phyloP scores from a whole-genome alignment of 768 basidiomycete genomes.

The Kwoniella botswanensis region DNA sequence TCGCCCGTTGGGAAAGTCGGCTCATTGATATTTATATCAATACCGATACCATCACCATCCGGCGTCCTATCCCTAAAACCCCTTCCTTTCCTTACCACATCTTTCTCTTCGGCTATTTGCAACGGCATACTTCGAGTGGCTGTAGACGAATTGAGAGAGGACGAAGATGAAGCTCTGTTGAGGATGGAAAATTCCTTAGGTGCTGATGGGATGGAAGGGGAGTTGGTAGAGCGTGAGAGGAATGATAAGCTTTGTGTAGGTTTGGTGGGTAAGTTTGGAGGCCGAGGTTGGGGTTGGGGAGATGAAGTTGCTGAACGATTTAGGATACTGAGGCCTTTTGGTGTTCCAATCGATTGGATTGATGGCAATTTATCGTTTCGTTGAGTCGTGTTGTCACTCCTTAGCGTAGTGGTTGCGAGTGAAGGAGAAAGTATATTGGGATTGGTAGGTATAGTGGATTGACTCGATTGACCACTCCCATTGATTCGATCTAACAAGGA shows the following conservation, averaged over 20 bases:
- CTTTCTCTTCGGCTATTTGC: constrained; percentile 21
- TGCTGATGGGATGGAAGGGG: neutral
- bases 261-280: neutral
- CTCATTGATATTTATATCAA: neutral
- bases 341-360: neutral
- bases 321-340: constrained; percentile 13
- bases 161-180: constrained; percentile 6
- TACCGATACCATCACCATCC: neutral
- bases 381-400: neutral
- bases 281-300: neutral
- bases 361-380: neutral
- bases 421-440: neutral
- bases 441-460: neutral
- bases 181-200: constrained; percentile 8
- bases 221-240: constrained; percentile 6
- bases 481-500: constrained; percentile 19
- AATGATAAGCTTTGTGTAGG: constrained; percentile 2
- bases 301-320: constrained; percentile 7
- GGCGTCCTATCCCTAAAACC: constrained; percentile 32
- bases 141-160: neutral
- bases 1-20: too few species aligned
- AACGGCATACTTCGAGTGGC: too few species aligned
- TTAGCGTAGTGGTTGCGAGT: neutral
- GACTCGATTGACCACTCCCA: constrained; percentile 16
- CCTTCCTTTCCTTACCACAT: constrained; percentile 38